Conservation (phyloP, 257 asterid species). For the Primulina huaijiensis region DNA sequence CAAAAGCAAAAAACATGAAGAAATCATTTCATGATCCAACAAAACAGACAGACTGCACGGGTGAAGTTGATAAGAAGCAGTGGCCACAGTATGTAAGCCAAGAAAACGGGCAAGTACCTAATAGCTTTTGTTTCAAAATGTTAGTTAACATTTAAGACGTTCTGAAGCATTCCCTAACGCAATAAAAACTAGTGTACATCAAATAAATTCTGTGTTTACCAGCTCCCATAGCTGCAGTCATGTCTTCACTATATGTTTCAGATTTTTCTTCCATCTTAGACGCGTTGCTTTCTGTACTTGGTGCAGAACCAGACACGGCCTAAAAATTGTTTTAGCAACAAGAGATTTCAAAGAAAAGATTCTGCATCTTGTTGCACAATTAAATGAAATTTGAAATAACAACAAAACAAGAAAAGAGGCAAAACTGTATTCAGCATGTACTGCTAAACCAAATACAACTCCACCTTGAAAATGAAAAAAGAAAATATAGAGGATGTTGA, state of each 20-base stretch:
- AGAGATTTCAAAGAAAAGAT: constrained; percentile 6
- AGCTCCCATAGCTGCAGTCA: constrained; percentile 99
- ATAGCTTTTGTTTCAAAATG: neutral
- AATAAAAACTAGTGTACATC: neutral
- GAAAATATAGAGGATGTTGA: no score
- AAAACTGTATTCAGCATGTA: neutral
- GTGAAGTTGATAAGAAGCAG: neutral
- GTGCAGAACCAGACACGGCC: constrained; percentile 72
- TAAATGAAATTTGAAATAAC: neutral
- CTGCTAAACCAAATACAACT: no score
- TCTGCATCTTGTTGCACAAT: neutral
- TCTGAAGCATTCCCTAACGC: neutral
- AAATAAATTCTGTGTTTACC: constrained; percentile 47
- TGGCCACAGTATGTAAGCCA: neutral
- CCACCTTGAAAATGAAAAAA: no score
- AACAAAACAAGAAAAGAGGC: neutral
- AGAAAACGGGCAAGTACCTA: neutral
- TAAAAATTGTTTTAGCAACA: constrained; percentile 27
- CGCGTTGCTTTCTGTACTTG: constrained; percentile 50
- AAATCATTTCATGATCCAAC: constrained; percentile 14
- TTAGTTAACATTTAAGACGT: neutral
- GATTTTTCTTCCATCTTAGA: constrained; percentile 57
- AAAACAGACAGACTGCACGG: neutral
- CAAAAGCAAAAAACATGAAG: neutral
- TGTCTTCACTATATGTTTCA: constrained; percentile 73